Evolutionary conservation across 352 stramenopile species (phyloP).

Genomic region (Pythium insidiosum): DNA sequence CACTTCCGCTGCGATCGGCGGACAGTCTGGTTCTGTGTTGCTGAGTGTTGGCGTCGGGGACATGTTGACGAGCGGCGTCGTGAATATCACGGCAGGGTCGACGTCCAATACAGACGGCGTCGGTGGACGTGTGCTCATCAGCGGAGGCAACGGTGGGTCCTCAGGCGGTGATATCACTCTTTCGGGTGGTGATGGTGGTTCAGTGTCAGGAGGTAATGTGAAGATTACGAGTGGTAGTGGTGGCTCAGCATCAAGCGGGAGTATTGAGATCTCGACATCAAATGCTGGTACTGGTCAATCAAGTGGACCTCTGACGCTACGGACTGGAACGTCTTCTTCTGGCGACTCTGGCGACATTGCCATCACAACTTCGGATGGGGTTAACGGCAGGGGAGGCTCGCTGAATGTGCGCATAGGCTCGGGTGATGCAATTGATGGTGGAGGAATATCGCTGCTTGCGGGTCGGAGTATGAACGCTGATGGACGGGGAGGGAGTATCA

Average conservation of each 20-base stretch:
- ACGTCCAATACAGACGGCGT: no score
- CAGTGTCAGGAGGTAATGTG: slow-evolving; percentile 5
- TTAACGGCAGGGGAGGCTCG: slow-evolving; percentile 2
- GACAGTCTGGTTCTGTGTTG: no score
- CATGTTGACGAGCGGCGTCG: no score
- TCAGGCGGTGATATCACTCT: no score
- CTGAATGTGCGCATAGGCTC: slow-evolving; percentile 4
- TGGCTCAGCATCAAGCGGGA: neutral
- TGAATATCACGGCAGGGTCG: no score
- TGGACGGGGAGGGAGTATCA: no score
- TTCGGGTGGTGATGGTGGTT: no score
- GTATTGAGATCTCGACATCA: slow-evolving; percentile 2
- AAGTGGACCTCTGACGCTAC: slow-evolving; percentile 5
- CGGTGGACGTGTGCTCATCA: no score
- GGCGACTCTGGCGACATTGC: slow-evolving; percentile 4
- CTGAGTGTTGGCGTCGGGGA: no score
- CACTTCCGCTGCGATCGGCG: no score
- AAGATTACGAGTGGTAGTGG: slow-evolving; percentile 2
- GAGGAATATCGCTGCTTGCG: slow-evolving; percentile 1
- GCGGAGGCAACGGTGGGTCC: no score
- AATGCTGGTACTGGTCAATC: neutral
- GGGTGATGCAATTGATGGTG: slow-evolving; percentile 5
- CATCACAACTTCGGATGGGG: slow-evolving; percentile 7
- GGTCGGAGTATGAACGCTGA: neutral
- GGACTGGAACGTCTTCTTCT: neutral